Conservation (phyloP, 768 basidiomycete species). For the Mrakia frigida region DNA sequence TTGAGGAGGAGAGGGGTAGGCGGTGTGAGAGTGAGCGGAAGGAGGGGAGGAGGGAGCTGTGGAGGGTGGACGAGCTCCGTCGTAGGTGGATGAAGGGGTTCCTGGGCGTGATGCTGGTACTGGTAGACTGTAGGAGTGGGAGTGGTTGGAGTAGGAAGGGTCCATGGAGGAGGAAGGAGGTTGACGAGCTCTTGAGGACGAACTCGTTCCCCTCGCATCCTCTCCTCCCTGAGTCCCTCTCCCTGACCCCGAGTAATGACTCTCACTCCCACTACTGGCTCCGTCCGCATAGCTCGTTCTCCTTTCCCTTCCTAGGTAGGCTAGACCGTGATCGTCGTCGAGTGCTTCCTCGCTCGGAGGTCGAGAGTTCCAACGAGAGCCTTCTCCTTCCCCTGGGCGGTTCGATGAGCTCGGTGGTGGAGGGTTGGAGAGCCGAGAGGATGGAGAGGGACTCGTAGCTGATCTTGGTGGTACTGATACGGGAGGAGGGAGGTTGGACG, state of each 20-base stretch:
- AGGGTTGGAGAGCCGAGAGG: not conserved
- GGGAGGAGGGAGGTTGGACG: not conserved
- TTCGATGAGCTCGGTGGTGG: not conserved
- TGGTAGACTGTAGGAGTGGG: not conserved
- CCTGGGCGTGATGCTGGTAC: conserved; percentile 16
- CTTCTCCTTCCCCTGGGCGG: not conserved
- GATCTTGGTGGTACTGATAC: conserved; percentile 21
- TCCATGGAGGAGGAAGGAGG: not conserved
- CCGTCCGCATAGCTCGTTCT: conserved; percentile 11
- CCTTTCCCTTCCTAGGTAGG: conserved; percentile 12
- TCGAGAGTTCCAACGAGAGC: not conserved
- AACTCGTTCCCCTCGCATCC: not conserved
- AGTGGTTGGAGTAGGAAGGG: conserved; percentile 6
- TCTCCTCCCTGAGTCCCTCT: not conserved
- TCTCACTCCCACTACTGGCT: conserved; percentile 19
- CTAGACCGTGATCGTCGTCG: conserved; percentile 21
- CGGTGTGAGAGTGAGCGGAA: conserved; percentile 14
- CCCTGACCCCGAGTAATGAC: conserved; percentile 9
- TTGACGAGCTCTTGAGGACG: not conserved
- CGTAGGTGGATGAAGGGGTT: conserved; percentile 17
- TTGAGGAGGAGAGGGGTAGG: conserved; percentile 9
- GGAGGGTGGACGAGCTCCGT: conserved; percentile 9
- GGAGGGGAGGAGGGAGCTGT: conserved; percentile 16
- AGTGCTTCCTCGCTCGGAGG: conserved; percentile 6
- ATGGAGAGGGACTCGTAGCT: conserved; percentile 17